These are phyloP conservation scores for Phytophthora pistaciae DNA, from an alignment of 352 stramenopile genomes.

Conservation along the genomic window DNA sequence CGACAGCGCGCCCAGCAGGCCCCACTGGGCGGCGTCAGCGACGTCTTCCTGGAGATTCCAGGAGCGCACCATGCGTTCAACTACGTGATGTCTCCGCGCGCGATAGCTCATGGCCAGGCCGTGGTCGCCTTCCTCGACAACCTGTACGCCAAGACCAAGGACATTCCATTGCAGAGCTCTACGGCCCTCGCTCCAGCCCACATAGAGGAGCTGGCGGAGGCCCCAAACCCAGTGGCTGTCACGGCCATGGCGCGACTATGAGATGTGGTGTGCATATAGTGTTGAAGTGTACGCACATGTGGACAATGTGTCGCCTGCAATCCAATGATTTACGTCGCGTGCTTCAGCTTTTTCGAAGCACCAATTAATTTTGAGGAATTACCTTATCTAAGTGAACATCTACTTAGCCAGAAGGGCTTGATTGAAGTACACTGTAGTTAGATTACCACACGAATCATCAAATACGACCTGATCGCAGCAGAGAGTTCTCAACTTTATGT, in stretches of 20 bases:
- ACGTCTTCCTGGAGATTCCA: conserved; percentile 74
- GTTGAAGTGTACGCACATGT: not conserved
- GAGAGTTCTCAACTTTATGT: too few species aligned
- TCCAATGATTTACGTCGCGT: not conserved
- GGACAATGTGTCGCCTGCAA: too few species aligned
- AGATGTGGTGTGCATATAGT: not conserved
- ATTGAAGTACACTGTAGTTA: too few species aligned
- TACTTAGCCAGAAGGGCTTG: too few species aligned
- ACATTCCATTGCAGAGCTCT: conserved; percentile 17
- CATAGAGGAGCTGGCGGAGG: conserved; percentile 11
- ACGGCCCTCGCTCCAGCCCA: not conserved
- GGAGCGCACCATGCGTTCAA: conserved; percentile 81
- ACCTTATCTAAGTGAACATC: too few species aligned
- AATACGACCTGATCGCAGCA: too few species aligned
- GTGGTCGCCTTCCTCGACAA: conserved; percentile 73
- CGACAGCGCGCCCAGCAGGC: conserved; percentile 35
- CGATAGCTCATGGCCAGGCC: conserved; percentile 72
- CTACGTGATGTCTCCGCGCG: conserved; percentile 74
- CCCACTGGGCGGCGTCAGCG: conserved; percentile 38
- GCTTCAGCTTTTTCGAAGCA: conserved; percentile 6
- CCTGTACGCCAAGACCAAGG: conserved; percentile 58
- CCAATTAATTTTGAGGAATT: too few species aligned
- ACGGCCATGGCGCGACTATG: conserved; percentile 13
- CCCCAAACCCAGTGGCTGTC: not conserved
- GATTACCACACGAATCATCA: too few species aligned